Conservation (phyloP, 306 rosid genomes). For the Betula pendula region DNA sequence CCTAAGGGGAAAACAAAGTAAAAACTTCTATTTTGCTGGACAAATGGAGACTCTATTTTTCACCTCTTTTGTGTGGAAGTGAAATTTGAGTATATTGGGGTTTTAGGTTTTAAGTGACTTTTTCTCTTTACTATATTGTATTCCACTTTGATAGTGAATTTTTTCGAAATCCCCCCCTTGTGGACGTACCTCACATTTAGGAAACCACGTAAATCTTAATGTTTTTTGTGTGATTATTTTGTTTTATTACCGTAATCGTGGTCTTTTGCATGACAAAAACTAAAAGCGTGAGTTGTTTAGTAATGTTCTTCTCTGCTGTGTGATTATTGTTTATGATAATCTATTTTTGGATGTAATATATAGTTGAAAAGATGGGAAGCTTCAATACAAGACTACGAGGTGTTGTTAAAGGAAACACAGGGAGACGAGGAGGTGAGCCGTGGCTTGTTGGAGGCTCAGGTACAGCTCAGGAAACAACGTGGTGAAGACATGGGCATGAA, state of each 20-base stretch:
- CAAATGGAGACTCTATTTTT: too few relatives aligned
- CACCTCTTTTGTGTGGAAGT: too few relatives aligned
- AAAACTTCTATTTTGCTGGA: too few relatives aligned
- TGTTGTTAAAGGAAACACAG: conserved; percentile 51
- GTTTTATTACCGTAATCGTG: too few relatives aligned
- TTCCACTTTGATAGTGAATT: too few relatives aligned
- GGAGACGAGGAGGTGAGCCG: conserved; percentile 49
- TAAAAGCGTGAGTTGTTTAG: not conserved
- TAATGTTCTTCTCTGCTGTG: not conserved
- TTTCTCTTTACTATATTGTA: too few relatives aligned
- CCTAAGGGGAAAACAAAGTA: too few relatives aligned
- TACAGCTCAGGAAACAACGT: conserved; percentile 42
- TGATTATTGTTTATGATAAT: conserved; percentile 8
- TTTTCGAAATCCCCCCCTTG: too few relatives aligned
- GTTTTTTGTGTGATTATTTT: not conserved
- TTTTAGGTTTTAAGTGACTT: too few relatives aligned
- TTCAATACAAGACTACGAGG: conserved; percentile 68
- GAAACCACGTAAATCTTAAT: too few relatives aligned
- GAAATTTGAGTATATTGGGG: too few relatives aligned
- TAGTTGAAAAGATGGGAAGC: conserved; percentile 83
- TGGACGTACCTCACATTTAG: too few relatives aligned
- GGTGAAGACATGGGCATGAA: conserved; percentile 25
- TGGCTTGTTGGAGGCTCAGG: conserved; percentile 51
- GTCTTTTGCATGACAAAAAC: not conserved
- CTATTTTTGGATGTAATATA: conserved; percentile 11